Evolutionary conservation across 2,329 filamentous ascomycete genomes (phyloP).

Genomic region (Alternaria sp.): DNA sequence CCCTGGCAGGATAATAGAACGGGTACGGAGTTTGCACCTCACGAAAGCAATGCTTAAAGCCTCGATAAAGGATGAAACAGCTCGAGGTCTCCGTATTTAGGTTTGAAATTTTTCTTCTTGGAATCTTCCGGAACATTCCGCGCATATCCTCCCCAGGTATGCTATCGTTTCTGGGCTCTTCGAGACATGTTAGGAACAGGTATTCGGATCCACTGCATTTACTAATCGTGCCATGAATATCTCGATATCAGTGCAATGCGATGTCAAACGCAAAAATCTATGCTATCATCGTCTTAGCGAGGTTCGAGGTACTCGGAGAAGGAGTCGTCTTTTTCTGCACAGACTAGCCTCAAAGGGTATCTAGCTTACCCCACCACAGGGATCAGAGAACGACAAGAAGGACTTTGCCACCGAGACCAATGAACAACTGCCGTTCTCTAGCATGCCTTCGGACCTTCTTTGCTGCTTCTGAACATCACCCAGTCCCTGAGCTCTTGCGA

Average conservation of each 20-base stretch:
- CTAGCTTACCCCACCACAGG: slow-evolving; percentile 1
- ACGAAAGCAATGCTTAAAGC: background rate
- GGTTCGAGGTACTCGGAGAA: background rate
- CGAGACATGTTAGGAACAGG: background rate
- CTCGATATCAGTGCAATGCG: background rate
- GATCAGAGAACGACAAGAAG: background rate
- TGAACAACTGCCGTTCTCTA: too few relatives aligned
- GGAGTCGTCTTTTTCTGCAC: slow-evolving; percentile 2
- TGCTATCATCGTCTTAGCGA: background rate
- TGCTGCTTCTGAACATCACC: background rate
- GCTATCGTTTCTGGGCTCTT: background rate
- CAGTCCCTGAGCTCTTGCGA: background rate
- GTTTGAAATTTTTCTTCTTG: background rate
- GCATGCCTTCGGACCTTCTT: background rate
- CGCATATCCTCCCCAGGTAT: background rate
- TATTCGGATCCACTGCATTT: background rate
- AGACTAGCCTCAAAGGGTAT: background rate
- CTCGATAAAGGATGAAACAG: background rate
- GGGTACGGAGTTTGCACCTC: background rate
- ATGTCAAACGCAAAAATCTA: background rate
- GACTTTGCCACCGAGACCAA: background rate
- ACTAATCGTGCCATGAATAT: background rate
- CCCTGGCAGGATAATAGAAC: background rate
- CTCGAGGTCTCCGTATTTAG: background rate
- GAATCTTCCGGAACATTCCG: background rate